Evolutionary conservation across 2,329 filamentous ascomycete species (phyloP).

Genomic region (Metarhizium guizhouense): DNA sequence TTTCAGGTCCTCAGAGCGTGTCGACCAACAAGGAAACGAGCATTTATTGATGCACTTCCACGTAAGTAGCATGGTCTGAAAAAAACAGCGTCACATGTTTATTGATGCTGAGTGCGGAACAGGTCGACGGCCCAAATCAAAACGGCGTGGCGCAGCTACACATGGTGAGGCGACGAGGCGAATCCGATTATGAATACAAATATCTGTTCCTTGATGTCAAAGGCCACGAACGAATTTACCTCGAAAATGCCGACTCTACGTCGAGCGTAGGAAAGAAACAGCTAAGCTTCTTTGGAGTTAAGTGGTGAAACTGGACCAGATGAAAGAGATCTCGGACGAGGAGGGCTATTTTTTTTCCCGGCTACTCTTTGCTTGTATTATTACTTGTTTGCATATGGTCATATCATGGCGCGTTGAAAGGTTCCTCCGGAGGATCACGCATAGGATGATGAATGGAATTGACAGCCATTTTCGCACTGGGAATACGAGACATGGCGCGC

Average conservation of each 20-base stretch:
- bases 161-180: constrained; percentile 58
- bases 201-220: constrained; percentile 73
- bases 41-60: constrained; percentile 83
- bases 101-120: background rate
- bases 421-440: background rate
- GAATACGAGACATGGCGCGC: too few relatives aligned
- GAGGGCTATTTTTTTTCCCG: background rate
- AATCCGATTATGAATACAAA: constrained; percentile 66
- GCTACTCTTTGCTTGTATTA: background rate
- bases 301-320: constrained; percentile 31
- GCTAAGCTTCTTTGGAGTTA: constrained; percentile 53
- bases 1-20: constrained; percentile 53
- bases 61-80: constrained; percentile 33
- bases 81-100: background rate
- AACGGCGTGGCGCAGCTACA: constrained; percentile 69
- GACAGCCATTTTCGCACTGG: too few relatives aligned
- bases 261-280: constrained; percentile 29
- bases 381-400: background rate
- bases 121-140: constrained; percentile 70
- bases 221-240: constrained; percentile 56
- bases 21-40: constrained; percentile 65
- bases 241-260: constrained; percentile 48
- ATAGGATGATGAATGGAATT: background rate
- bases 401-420: background rate
- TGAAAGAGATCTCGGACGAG: background rate